These are phyloP conservation scores for Rutidosis leptorrhynchoides DNA, from an alignment of 129 eudicot genomes.

Conservation along the genomic window DNA sequence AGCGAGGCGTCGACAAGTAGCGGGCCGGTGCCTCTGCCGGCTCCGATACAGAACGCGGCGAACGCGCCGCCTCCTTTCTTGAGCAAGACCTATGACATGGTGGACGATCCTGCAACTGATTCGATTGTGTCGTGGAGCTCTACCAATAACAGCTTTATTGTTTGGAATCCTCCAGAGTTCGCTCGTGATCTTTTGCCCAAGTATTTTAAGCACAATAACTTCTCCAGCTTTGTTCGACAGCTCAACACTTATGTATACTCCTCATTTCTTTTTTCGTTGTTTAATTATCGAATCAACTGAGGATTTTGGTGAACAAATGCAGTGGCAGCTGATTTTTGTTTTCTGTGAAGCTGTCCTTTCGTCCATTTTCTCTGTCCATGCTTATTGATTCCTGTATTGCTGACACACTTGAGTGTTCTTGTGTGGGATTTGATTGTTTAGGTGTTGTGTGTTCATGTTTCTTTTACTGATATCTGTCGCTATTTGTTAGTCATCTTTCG, in stretches of 20 bases:
- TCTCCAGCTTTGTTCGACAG: constrained; percentile 90
- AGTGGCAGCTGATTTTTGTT: too few relatives aligned
- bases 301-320: too few relatives aligned
- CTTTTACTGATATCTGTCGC: too few relatives aligned
- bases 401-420: too few relatives aligned
- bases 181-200: constrained; percentile 70
- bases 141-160: constrained; percentile 70
- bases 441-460: too few relatives aligned
- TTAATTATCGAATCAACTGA: background rate
- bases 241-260: constrained; percentile 72
- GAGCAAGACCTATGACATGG: constrained; percentile 84
- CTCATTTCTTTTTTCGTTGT: background rate
- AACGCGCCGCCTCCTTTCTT: constrained; percentile 79
- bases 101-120: constrained; percentile 76
- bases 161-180: constrained; percentile 88
- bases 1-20: too few relatives aligned
- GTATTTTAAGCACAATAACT: constrained; percentile 82
- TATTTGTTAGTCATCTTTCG: too few relatives aligned
- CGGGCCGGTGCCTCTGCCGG: constrained; percentile 42
- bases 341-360: too few relatives aligned
- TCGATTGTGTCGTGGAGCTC: constrained; percentile 80
- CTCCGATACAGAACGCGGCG: constrained; percentile 48
- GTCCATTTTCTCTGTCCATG: too few relatives aligned
- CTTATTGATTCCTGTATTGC: too few relatives aligned
- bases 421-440: too few relatives aligned